Conservation (phyloP, 2,329 filamentous ascomycete genomes). For the Didymella glomerata region DNA sequence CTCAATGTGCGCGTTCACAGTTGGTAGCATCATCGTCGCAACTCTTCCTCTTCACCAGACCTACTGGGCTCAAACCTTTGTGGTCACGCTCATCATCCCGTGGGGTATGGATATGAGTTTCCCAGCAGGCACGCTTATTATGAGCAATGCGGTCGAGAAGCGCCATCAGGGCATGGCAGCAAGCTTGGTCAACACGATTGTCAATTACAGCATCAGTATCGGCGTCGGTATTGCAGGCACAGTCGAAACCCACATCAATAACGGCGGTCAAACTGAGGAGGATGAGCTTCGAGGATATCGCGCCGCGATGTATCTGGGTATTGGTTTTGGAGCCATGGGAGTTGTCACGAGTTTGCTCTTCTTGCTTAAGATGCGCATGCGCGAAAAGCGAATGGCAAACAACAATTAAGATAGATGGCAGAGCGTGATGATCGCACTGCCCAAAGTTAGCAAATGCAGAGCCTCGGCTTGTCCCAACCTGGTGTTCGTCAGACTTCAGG, state of each 20-base stretch:
- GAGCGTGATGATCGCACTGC: too few species aligned
- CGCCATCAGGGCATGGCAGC: slow-evolving; percentile 55
- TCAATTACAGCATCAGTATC: slow-evolving; percentile 55
- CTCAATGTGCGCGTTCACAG: slow-evolving; percentile 41
- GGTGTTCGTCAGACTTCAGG: not conserved
- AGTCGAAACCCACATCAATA: slow-evolving; percentile 52
- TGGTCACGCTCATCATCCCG: slow-evolving; percentile 43
- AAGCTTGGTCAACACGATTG: slow-evolving; percentile 52
- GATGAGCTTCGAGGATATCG: slow-evolving; percentile 51
- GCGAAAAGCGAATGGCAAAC: slow-evolving; percentile 9
- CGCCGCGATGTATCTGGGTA: slow-evolving; percentile 50
- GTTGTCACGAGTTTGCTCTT: slow-evolving; percentile 37
- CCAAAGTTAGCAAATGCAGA: not conserved
- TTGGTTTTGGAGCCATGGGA: slow-evolving; percentile 47
- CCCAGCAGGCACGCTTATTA: slow-evolving; percentile 52
- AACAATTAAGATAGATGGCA: not conserved
- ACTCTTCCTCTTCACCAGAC: slow-evolving; percentile 52
- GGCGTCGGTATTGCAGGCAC: slow-evolving; percentile 56
- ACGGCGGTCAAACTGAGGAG: slow-evolving; percentile 37
- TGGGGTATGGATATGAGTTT: slow-evolving; percentile 57
- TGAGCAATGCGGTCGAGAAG: slow-evolving; percentile 49
- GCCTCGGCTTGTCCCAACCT: not conserved
- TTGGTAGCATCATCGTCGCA: slow-evolving; percentile 52
- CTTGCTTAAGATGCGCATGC: slow-evolving; percentile 32
- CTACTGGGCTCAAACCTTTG: slow-evolving; percentile 55